Evolutionary conservation across 2,329 filamentous ascomycete species (phyloP).

Genomic region (Stylonectria norvegica): DNA sequence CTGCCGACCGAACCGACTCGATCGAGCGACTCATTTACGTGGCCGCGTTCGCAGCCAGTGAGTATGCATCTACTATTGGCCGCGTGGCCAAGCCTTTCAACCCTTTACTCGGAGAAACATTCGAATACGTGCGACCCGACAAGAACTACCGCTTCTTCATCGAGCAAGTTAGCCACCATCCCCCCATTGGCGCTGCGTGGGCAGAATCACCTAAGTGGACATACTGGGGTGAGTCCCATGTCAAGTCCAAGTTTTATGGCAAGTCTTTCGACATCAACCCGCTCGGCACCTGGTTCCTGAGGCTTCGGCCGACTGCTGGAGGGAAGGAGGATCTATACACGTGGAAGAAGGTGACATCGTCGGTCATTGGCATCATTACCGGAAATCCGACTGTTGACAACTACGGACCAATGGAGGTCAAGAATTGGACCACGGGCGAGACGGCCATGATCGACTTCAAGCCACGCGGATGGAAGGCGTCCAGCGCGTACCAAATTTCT

Average conservation of each 20-base stretch:
- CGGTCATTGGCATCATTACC: constrained; percentile 97
- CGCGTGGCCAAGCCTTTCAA: constrained; percentile 99
- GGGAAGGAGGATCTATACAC: constrained; percentile 87
- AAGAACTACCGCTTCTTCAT: constrained; percentile 98
- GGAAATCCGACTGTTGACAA: constrained; percentile 97
- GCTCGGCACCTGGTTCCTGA: constrained; percentile 94
- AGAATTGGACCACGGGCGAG: constrained; percentile 95
- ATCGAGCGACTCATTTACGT: constrained; percentile 93
- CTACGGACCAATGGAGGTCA: constrained; percentile 94
- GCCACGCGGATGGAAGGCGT: constrained; percentile 90
- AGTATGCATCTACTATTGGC: constrained; percentile 95
- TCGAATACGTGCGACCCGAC: constrained; percentile 92
- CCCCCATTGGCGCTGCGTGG: constrained; percentile 87
- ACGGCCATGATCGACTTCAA: constrained; percentile 91
- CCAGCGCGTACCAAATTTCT: constrained; percentile 81
- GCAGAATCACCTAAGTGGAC: constrained; percentile 93
- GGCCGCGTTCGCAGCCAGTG: constrained; percentile 90
- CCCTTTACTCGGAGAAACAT: constrained; percentile 91
- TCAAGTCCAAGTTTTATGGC: constrained; percentile 95
- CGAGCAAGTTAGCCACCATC: constrained; percentile 97
- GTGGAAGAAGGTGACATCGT: constrained; percentile 98
- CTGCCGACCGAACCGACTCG: constrained; percentile 79
- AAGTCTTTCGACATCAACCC: constrained; percentile 97
- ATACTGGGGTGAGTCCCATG: constrained; percentile 93
- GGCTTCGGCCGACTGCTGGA: constrained; percentile 69